phyloP scores from a whole-genome alignment of 2,329 filamentous ascomycete species.

The Fusarium palustre region DNA sequence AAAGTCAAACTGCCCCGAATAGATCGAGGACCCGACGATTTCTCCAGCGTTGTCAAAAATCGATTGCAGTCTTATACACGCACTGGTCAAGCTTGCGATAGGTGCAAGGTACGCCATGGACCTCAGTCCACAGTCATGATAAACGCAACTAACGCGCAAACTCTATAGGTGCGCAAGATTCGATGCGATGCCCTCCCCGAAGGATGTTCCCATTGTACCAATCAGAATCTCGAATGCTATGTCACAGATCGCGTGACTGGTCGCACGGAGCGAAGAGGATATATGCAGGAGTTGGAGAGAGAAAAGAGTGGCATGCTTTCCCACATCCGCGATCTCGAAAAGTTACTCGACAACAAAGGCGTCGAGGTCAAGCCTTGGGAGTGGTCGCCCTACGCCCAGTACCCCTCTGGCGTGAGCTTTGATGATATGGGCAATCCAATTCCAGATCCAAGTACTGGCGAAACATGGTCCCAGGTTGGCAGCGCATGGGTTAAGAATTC shows the following conservation, averaged over 20 bases:
- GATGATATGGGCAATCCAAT: slow-evolving; percentile 45
- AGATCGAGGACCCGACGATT: slow-evolving; percentile 62
- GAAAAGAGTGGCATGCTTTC: slow-evolving; percentile 75
- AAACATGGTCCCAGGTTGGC: slow-evolving; percentile 51
- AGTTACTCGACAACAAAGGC: slow-evolving; percentile 70
- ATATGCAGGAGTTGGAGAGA: slow-evolving; percentile 80
- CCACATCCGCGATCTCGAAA: slow-evolving; percentile 76
- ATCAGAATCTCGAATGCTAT: slow-evolving; percentile 81
- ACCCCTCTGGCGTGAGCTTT: slow-evolving; percentile 42
- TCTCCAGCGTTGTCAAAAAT: slow-evolving; percentile 67
- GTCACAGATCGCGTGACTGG: slow-evolving; percentile 90
- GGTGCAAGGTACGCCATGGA: slow-evolving; percentile 76
- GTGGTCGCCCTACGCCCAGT: slow-evolving; percentile 48
- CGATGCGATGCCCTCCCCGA: slow-evolving; percentile 84
- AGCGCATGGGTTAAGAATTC: slow-evolving; percentile 53
- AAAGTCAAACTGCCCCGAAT: slow-evolving; percentile 64
- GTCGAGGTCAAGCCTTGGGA: slow-evolving; percentile 69
- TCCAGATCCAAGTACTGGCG: slow-evolving; percentile 40
- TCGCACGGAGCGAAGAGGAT: slow-evolving; percentile 81
- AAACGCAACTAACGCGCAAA: slow-evolving; percentile 23
- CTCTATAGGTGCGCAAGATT: slow-evolving; percentile 79
- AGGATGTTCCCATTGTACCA: slow-evolving; percentile 84
- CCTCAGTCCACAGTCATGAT: neutral
- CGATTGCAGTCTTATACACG: slow-evolving; percentile 67
- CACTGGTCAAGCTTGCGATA: slow-evolving; percentile 88